Evolutionary conservation across 2,329 filamentous ascomycete species (phyloP), one percentile per base, ranked within the genome.

Genomic region (Neobulgaria alba): DNA sequence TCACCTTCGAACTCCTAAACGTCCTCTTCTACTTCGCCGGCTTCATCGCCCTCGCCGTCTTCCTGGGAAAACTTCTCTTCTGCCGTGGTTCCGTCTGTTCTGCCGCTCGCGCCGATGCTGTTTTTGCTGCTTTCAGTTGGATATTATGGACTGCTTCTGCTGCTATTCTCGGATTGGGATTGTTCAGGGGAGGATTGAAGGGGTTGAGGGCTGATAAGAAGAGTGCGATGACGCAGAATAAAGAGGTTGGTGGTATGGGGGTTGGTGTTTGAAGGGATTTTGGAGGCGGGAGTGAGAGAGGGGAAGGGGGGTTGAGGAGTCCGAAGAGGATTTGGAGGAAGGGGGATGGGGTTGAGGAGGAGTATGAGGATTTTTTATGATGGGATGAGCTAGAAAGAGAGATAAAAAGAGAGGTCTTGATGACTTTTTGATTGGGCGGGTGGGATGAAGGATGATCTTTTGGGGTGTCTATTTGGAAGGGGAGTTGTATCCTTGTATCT

Each of bases 21-120:
- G 62, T 67, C 3, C 47, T 77, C 41, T 71, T 79, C 55, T 77
- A 75, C 62, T 73, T 79, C 57, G 63, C 67, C 15, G 75, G 74
- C 41, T 79, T 79, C 61, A 66, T 77, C 51, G 72, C 72, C 8
- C 66, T 79, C 15, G 64, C 72, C 32, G 67, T 72, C 47, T 79
- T 77, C 61, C 67, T 80, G 48, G 63, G 66, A 55, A 62, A 63
- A 38, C 63, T 79, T 36, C 60, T 70, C 41, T 75, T 75, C 62
- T 80, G 76, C 61, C 63, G 66, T 19, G 76, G 75, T 31, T 63
- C 62, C 29, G 71, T 78, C 18, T 81, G 77, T 62, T 63, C 63
- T 17, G 67, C 71, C 10, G 73, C 72, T 30, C 69, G 70, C 15
- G 72, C 72, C 32, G 67, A 70, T 44, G 67, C 70, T n/a, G 71